phyloP scores from a whole-genome alignment of 106 monocot genomes.

The Apostasia ramifera region DNA sequence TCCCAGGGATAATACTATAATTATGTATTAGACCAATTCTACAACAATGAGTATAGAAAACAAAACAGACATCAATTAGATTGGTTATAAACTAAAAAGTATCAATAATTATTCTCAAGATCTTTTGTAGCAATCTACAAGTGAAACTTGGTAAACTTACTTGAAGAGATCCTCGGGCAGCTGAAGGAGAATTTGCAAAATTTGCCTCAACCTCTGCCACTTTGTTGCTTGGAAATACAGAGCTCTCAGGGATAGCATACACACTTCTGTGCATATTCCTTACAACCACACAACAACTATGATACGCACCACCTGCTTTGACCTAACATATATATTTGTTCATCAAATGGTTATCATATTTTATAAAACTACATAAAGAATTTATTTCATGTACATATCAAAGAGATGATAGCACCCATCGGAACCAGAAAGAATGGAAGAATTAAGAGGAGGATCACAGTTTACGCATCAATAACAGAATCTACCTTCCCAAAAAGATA shows the following conservation, averaged over 20 bases:
- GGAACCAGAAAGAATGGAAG: no score
- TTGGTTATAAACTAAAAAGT: background rate
- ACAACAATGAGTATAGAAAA: no score
- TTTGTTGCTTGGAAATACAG: slow-evolving; percentile 47
- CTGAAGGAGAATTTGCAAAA: slow-evolving; percentile 21
- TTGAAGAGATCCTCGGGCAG: slow-evolving; percentile 59
- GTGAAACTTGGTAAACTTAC: slow-evolving; percentile 20
- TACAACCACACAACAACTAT: slow-evolving; percentile 88
- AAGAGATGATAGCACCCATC: no score
- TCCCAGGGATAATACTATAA: no score
- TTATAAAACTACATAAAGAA: no score
- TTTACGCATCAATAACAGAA: background rate
- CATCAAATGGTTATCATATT: no score
- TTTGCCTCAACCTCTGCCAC: slow-evolving; percentile 35
- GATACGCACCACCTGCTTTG: slow-evolving; percentile 60
- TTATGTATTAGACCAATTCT: no score
- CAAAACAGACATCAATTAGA: background rate
- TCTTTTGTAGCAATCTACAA: background rate
- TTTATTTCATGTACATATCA: no score
- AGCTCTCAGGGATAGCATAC: slow-evolving; percentile 71
- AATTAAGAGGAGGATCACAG: background rate
- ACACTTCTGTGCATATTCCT: slow-evolving; percentile 94
- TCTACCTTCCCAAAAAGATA: slow-evolving; percentile 90
- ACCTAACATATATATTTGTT: slow-evolving; percentile 34
- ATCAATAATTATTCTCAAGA: background rate